phyloP scores from a whole-genome alignment of 2,329 filamentous ascomycete genomes.

The Biscogniauxia mediterranea region DNA sequence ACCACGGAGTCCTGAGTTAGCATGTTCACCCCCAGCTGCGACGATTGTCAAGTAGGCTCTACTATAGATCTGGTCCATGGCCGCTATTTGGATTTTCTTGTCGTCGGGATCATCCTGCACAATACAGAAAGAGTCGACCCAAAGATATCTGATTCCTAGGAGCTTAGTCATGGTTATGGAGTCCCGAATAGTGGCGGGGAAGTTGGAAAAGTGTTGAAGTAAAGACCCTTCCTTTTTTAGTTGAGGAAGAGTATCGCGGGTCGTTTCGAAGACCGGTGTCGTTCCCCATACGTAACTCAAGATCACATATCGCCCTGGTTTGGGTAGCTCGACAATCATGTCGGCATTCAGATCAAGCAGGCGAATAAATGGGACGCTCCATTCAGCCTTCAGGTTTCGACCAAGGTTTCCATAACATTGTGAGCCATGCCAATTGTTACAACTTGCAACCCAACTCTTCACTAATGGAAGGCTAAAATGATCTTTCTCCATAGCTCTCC shows the following conservation, averaged over 20 bases:
- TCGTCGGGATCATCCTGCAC: constrained; percentile 23
- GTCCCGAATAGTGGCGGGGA: constrained; percentile 20
- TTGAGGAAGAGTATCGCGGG: not conserved
- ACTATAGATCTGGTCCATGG: constrained; percentile 21
- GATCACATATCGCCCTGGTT: not conserved
- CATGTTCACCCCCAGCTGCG: constrained; percentile 9
- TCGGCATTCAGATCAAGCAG: constrained; percentile 1
- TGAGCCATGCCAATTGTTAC: constrained; percentile 1
- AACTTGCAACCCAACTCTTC: constrained; percentile 1
- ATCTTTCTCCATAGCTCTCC: not conserved
- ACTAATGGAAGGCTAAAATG: not conserved
- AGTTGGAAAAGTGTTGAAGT: not conserved
- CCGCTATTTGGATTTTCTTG: constrained; percentile 15
- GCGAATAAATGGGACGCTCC: not conserved
- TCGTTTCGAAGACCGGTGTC: constrained; percentile 3
- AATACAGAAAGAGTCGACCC: constrained; percentile 29
- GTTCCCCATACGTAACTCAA: constrained; percentile 13
- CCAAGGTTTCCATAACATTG: not conserved
- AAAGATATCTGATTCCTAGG: constrained; percentile 21
- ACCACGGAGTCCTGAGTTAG: constrained; percentile 4
- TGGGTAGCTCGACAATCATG: not conserved
- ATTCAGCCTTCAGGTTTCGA: not conserved
- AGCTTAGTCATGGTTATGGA: constrained; percentile 16
- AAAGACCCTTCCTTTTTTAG: not conserved
- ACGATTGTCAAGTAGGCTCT: constrained; percentile 12